Evolutionary conservation across 108 stramenopile genomes (phyloP).

Genomic region (Conticribra guillardii): DNA sequence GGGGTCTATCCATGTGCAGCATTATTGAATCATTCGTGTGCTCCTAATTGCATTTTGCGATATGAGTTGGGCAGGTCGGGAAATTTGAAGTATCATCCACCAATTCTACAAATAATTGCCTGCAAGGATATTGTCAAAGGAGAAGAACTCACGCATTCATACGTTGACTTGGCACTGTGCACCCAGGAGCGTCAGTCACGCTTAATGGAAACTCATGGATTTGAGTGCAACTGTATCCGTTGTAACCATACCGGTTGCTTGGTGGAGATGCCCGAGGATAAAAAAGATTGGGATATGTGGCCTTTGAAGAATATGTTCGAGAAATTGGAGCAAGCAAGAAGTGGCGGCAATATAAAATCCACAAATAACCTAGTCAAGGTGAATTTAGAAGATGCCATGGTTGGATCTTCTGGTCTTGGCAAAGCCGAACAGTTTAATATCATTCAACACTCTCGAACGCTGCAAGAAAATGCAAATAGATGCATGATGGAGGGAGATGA

Average conservation of each 20-base stretch:
- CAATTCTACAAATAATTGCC: conserved; percentile 42
- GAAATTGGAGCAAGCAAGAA: not conserved
- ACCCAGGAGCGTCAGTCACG: conserved; percentile 42
- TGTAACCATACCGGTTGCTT: conserved; percentile 30
- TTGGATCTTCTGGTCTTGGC: conserved; percentile 1
- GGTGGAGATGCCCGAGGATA: conserved; percentile 19
- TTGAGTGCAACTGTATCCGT: conserved; percentile 61
- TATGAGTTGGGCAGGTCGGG: conserved; percentile 48
- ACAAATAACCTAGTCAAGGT: conserved; percentile 9
- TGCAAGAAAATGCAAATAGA: conserved; percentile 25
- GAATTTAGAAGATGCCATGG: conserved; percentile 28
- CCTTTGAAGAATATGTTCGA: conserved; percentile 16
- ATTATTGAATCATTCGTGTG: conserved; percentile 77
- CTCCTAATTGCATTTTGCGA: conserved; percentile 66
- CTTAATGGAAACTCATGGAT: conserved; percentile 56
- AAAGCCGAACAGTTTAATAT: conserved; percentile 2
- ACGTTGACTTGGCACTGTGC: conserved; percentile 58
- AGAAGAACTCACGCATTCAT: conserved; percentile 73
- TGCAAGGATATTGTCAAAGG: conserved; percentile 46
- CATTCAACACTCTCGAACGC: conserved; percentile 7
- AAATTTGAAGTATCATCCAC: conserved; percentile 18
- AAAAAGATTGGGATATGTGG: conserved; percentile 26
- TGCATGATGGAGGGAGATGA: conserved; percentile 35
- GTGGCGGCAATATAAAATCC: not conserved
- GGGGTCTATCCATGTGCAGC: conserved; percentile 76